Percentiles rank a stretch among this genome's conserved stretches.
These are phyloP conservation scores for Cajanus cajan DNA, from an alignment of 306 rosid genomes.

Conservation along the genomic window DNA sequence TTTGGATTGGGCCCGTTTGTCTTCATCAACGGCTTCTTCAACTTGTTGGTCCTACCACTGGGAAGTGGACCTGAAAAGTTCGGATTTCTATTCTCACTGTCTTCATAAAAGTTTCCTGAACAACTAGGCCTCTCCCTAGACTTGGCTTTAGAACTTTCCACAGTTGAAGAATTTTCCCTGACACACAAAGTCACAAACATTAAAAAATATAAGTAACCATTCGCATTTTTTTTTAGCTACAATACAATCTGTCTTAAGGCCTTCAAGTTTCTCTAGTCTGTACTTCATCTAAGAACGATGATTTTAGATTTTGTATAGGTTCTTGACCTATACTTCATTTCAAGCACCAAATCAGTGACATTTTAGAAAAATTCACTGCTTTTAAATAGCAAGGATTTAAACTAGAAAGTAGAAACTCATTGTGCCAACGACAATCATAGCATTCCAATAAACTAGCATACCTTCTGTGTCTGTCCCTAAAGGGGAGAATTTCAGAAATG, in stretches of 20 bases:
- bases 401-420: too few relatives aligned
- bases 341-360: too few relatives aligned
- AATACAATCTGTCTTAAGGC: too few relatives aligned
- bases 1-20: conserved; percentile 1
- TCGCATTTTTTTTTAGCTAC: not conserved
- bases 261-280: too few relatives aligned
- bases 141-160: conserved; percentile 14
- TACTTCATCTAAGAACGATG: too few relatives aligned
- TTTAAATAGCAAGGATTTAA: too few relatives aligned
- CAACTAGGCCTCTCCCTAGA: conserved; percentile 21
- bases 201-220: not conserved
- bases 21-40: conserved; percentile 30
- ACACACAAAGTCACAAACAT: not conserved
- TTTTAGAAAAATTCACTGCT: too few relatives aligned
- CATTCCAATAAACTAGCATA: too few relatives aligned
- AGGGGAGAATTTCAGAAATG: conserved; percentile 50
- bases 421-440: too few relatives aligned
- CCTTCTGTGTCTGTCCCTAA: conserved; percentile 42
- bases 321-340: too few relatives aligned
- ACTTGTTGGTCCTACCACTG: conserved; percentile 13
- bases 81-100: conserved; percentile 52
- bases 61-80: conserved; percentile 33
- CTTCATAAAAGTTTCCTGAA: conserved; percentile 26
- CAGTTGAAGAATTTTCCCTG: conserved; percentile 32
- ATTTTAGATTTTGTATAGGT: too few relatives aligned